These are phyloP conservation scores for Castanea crenata DNA, from an alignment of 306 rosid genomes.

Conservation along the genomic window DNA sequence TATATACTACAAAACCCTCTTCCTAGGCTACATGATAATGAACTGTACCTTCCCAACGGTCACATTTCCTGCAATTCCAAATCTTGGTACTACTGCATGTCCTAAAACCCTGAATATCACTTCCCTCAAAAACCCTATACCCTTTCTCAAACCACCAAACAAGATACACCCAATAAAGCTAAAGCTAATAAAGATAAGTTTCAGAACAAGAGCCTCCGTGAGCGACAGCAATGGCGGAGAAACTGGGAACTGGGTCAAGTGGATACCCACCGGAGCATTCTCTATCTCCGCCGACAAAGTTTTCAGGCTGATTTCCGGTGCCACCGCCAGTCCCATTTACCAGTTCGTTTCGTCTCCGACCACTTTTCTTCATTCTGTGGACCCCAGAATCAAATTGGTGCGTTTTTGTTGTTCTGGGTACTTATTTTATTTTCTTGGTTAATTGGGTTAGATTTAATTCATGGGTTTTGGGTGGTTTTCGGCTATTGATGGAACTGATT, in stretches of 20 bases:
- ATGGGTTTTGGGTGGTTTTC: not conserved
- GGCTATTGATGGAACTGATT: not conserved
- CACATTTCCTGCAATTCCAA: slow-evolving; percentile 23
- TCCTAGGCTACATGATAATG: too few relatives aligned
- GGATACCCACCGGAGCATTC: slow-evolving; percentile 63
- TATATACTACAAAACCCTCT: too few relatives aligned
- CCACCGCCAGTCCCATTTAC: slow-evolving; percentile 89
- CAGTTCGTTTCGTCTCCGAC: slow-evolving; percentile 81
- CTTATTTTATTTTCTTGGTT: slow-evolving; percentile 1
- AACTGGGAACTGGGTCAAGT: slow-evolving; percentile 54
- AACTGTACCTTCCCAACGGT: slow-evolving; percentile 29
- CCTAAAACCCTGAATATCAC: slow-evolving; percentile 21
- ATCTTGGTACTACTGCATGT: not conserved
- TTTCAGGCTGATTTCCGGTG: slow-evolving; percentile 71
- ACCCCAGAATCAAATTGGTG: slow-evolving; percentile 88
- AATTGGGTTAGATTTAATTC: not conserved
- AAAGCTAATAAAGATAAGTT: not conserved
- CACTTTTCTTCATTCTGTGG: slow-evolving; percentile 87
- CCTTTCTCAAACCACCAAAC: slow-evolving; percentile 16
- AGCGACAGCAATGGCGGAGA: slow-evolving; percentile 22
- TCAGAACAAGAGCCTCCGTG: slow-evolving; percentile 54
- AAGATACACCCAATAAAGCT: not conserved
- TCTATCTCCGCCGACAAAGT: slow-evolving; percentile 78
- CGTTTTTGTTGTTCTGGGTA: not conserved
- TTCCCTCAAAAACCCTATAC: slow-evolving; percentile 2